Evolutionary conservation across 2,329 filamentous ascomycete genomes (phyloP).

Genomic region (Aureobasidium subglaciale): DNA sequence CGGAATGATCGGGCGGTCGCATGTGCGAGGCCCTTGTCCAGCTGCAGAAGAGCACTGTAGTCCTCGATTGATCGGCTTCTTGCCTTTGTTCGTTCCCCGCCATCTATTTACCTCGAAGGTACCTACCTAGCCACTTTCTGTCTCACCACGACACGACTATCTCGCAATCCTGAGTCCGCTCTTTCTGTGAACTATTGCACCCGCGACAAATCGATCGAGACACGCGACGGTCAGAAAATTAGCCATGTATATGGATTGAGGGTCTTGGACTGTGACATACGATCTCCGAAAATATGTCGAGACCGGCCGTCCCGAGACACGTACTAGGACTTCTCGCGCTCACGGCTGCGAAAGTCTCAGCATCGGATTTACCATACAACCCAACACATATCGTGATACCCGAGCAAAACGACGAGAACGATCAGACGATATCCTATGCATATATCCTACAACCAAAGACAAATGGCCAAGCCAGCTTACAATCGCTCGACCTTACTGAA

Average conservation of each 20-base stretch:
- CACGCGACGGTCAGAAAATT: not conserved
- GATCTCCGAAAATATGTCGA: constrained; percentile 12
- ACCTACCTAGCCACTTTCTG: constrained; percentile 14
- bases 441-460: constrained; percentile 62
- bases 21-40: constrained; percentile 8
- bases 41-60: constrained; percentile 4
- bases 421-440: constrained; percentile 41
- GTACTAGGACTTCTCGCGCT: constrained; percentile 12
- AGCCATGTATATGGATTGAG: constrained; percentile 9
- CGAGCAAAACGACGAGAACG: constrained; percentile 31
- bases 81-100: constrained; percentile 2
- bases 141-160: constrained; percentile 9
- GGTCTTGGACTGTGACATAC: not conserved
- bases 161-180: not conserved
- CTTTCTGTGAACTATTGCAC: constrained; percentile 9
- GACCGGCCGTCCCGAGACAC: not conserved
- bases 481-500: constrained; percentile 59
- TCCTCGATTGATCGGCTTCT: constrained; percentile 4
- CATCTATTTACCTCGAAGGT: constrained; percentile 14
- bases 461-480: constrained; percentile 47
- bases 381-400: constrained; percentile 64
- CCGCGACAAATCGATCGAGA: constrained; percentile 1
- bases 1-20: constrained; percentile 14
- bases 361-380: constrained; percentile 60
- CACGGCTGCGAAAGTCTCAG: constrained; percentile 4